phyloP scores from a whole-genome alignment of 139 green algal species.

The Picochlorum sp. region DNA sequence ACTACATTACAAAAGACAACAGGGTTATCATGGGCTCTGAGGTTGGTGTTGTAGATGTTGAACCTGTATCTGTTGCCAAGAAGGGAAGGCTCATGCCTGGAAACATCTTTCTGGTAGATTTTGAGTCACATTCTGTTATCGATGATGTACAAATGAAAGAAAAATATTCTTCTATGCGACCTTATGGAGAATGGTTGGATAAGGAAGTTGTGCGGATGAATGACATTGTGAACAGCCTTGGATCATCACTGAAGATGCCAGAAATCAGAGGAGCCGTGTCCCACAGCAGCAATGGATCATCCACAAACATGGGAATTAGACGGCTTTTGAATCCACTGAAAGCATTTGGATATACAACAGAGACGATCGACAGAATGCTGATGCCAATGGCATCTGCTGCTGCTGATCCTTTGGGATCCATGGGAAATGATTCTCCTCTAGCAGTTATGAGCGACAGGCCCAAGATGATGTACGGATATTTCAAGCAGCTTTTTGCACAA shows the following conservation, averaged over 20 bases:
- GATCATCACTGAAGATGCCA: not conserved
- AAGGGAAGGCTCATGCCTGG: constrained; percentile 93
- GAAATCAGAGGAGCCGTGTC: constrained; percentile 25
- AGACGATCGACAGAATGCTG: constrained; percentile 85
- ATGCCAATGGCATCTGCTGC: constrained; percentile 70
- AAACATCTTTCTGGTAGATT: constrained; percentile 96
- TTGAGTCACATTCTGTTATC: constrained; percentile 73
- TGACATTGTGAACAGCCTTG: constrained; percentile 36
- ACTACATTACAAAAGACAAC: constrained; percentile 82
- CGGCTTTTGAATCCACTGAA: constrained; percentile 25
- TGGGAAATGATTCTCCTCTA: constrained; percentile 91
- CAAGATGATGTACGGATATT: constrained; percentile 87
- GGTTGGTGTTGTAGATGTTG: constrained; percentile 90
- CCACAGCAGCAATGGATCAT: constrained; percentile 3
- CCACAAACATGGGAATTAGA: constrained; percentile 4
- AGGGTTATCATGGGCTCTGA: constrained; percentile 55
- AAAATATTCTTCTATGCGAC: constrained; percentile 47
- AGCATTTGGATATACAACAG: constrained; percentile 72
- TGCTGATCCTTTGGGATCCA: constrained; percentile 85
- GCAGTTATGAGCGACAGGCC: constrained; percentile 65
- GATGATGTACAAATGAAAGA: constrained; percentile 65
- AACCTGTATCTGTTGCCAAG: constrained; percentile 55
- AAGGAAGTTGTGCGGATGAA: constrained; percentile 57
- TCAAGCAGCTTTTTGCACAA: constrained; percentile 96
- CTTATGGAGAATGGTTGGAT: constrained; percentile 78